Evolutionary conservation across 176 grass and related monocot genomes (phyloP).

Genomic region (Cenchrus americanus): DNA sequence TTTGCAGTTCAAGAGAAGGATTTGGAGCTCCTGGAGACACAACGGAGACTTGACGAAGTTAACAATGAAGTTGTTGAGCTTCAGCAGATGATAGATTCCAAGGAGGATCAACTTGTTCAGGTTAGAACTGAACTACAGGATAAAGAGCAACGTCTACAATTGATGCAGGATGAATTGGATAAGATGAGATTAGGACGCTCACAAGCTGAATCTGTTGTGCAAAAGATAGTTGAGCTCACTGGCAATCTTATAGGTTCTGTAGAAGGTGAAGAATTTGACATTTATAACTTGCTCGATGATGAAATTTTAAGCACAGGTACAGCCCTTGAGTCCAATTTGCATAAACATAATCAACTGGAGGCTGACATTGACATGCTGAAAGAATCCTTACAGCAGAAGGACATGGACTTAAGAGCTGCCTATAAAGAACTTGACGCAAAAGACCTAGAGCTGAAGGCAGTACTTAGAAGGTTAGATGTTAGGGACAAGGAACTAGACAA

Average conservation of each 20-base stretch:
- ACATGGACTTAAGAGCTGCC: constrained; percentile 48
- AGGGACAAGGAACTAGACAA: constrained; percentile 52
- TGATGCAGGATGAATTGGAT: constrained; percentile 55
- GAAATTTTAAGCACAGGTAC: constrained; percentile 50
- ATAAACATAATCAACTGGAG: constrained; percentile 61
- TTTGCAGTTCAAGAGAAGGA: constrained; percentile 64
- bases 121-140: constrained; percentile 53
- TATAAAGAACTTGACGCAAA: constrained; percentile 52
- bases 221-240: constrained; percentile 64
- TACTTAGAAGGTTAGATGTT: constrained; percentile 39
- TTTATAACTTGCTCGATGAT: constrained; percentile 50
- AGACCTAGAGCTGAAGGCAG: constrained; percentile 61
- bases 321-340: constrained; percentile 48
- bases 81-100: constrained; percentile 58
- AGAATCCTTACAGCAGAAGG: constrained; percentile 57
- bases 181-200: constrained; percentile 47
- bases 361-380: constrained; percentile 60
- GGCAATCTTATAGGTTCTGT: constrained; percentile 55
- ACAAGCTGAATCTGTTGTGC: constrained; percentile 59
- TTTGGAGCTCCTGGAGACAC: constrained; percentile 60
- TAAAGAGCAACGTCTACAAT: constrained; percentile 51
- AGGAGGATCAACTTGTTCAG: constrained; percentile 62
- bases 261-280: constrained; percentile 45
- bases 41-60: constrained; percentile 52
- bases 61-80: constrained; percentile 50